Conservation (phyloP, 2,329 filamentous ascomycete species). For the Aspergillus pseudoglaucus region DNA sequence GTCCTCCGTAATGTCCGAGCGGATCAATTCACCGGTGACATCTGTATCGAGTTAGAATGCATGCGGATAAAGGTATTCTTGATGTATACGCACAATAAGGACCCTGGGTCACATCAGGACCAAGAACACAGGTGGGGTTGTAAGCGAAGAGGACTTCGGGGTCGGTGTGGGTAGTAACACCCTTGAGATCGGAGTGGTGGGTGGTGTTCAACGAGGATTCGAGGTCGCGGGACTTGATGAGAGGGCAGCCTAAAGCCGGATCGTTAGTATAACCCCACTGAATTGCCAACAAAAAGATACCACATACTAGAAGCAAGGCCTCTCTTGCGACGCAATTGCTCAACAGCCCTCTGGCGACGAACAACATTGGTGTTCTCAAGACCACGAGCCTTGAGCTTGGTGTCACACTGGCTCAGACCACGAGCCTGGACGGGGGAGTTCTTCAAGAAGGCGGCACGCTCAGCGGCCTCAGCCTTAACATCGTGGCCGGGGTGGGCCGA, state of each 20-base stretch:
- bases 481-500: constrained; percentile 47
- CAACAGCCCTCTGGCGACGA: constrained; percentile 39
- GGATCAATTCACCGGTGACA: constrained; percentile 33
- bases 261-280: not conserved
- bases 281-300: not conserved
- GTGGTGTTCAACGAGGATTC: constrained; percentile 28
- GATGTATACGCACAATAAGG: constrained; percentile 40
- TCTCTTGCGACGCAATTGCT: constrained; percentile 39
- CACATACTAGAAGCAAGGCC: constrained; percentile 22
- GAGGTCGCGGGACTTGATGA: constrained; percentile 29
- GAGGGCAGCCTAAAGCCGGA: constrained; percentile 8
- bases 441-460: constrained; percentile 44
- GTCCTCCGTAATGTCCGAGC: constrained; percentile 30
- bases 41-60: constrained; percentile 10
- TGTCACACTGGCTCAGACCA: constrained; percentile 43
- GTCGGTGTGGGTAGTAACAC: constrained; percentile 16
- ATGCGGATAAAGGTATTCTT: not conserved
- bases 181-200: constrained; percentile 33
- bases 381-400: constrained; percentile 44
- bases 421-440: constrained; percentile 32
- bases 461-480: constrained; percentile 42
- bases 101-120: constrained; percentile 49
- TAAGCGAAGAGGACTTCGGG: constrained; percentile 24
- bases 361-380: constrained; percentile 39
- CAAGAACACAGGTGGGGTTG: constrained; percentile 42